These are phyloP conservation scores for Russula emetica DNA, from an alignment of 768 basidiomycete genomes.

Conservation along the genomic window DNA sequence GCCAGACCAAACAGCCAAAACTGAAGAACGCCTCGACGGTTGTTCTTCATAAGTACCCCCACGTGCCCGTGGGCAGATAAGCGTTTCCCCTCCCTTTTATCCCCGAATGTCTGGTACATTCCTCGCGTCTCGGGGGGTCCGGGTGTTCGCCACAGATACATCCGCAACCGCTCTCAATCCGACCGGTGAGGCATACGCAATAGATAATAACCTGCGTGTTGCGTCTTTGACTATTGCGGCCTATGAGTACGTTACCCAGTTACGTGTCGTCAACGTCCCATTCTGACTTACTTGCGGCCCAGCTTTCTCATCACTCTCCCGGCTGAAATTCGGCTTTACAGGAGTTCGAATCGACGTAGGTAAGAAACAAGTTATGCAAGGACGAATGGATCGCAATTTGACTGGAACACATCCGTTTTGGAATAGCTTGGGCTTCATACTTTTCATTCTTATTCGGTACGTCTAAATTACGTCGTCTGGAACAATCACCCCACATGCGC, in stretches of 20 bases:
- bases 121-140: not conserved
- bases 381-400: not conserved
- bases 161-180: not conserved
- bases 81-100: not conserved
- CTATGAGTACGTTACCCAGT: constrained; percentile 24
- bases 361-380: not conserved
- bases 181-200: not conserved
- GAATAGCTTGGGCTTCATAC: constrained; percentile 22
- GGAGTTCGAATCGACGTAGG: not conserved
- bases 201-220: constrained; percentile 23
- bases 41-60: not conserved
- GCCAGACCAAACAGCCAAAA: not conserved
- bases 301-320: constrained; percentile 27
- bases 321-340: constrained; percentile 24
- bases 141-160: not conserved
- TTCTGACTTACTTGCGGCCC: not conserved
- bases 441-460: constrained; percentile 26
- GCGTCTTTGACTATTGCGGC: constrained; percentile 22
- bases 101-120: not conserved
- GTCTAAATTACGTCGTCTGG: not conserved
- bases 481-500: not conserved
- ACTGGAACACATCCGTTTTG: not conserved
- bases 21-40: not conserved
- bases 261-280: not conserved
- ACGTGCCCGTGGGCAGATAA: no score